These are phyloP conservation scores for Quercus glauca DNA, from an alignment of 306 rosid genomes.

Conservation along the genomic window DNA sequence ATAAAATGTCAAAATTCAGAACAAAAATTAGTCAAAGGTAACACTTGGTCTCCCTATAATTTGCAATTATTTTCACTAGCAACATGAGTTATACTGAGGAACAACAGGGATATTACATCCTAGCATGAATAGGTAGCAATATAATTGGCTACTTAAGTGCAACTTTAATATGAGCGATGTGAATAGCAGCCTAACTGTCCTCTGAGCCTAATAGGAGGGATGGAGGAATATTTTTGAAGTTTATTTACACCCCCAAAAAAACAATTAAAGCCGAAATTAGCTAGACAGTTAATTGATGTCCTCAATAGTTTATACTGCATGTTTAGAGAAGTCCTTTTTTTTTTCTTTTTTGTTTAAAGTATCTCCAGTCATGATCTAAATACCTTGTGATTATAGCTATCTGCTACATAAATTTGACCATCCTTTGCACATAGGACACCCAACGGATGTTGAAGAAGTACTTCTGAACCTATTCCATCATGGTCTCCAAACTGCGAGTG, in stretches of 20 bases:
- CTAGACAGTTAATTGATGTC: neutral
- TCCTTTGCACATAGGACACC: slow-evolving; percentile 64
- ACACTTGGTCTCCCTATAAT: neutral
- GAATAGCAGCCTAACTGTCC: neutral
- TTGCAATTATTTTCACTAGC: neutral
- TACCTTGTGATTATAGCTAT: slow-evolving; percentile 98
- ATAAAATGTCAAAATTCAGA: neutral
- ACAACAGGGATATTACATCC: neutral
- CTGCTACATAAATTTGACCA: slow-evolving; percentile 69
- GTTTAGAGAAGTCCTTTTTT: neutral
- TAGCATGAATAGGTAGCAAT: neutral
- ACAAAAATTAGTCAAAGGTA: neutral
- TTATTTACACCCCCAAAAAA: neutral
- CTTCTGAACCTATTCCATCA: slow-evolving; percentile 85
- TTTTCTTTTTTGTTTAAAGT: slow-evolving; percentile 10
- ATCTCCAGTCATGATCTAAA: slow-evolving; percentile 11
- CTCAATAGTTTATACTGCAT: slow-evolving; percentile 10
- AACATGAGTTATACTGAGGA: neutral
- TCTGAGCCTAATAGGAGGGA: neutral
- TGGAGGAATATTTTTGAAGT: neutral
- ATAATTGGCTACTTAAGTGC: neutral
- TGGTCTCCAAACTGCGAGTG: slow-evolving; percentile 86
- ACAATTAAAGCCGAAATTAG: neutral
- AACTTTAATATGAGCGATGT: neutral
- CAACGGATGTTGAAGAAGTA: slow-evolving; percentile 94